Conservation (phyloP, 2,329 filamentous ascomycete species). For the Dothistroma septosporum region DNA sequence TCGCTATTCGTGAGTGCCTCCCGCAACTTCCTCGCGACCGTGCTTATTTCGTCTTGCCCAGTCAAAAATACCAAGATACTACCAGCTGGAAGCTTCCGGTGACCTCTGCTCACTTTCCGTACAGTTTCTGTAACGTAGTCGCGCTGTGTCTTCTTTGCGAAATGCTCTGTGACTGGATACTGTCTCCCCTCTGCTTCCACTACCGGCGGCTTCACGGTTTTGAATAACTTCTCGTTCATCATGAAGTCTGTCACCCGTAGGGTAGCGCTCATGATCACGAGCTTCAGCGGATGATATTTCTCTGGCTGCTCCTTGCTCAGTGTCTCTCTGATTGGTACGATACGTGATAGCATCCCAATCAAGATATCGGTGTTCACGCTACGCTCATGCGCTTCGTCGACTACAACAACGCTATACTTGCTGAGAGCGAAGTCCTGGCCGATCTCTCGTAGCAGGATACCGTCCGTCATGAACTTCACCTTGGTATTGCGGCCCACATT, state of each 20-base stretch:
- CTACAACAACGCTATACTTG: slow-evolving; percentile 90
- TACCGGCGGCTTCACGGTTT: slow-evolving; percentile 63
- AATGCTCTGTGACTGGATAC: slow-evolving; percentile 85
- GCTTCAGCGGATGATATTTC: slow-evolving; percentile 70
- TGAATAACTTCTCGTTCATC: slow-evolving; percentile 75
- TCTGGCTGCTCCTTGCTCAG: slow-evolving; percentile 68
- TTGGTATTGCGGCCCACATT: slow-evolving; percentile 75
- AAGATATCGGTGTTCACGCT: slow-evolving; percentile 97
- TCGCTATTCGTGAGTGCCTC: slow-evolving; percentile 57
- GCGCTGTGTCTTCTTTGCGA: slow-evolving; percentile 72
- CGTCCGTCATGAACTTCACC: slow-evolving; percentile 99
- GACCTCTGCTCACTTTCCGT: slow-evolving; percentile 78
- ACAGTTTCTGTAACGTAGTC: slow-evolving; percentile 92
- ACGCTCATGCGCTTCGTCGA: slow-evolving; percentile 95
- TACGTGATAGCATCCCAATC: slow-evolving; percentile 93
- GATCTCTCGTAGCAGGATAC: slow-evolving; percentile 87
- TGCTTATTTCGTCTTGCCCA: slow-evolving; percentile 83
- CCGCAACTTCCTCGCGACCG: slow-evolving; percentile 75
- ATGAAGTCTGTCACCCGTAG: slow-evolving; percentile 86
- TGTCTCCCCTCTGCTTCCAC: slow-evolving; percentile 89
- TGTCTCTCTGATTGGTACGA: slow-evolving; percentile 76
- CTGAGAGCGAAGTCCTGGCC: slow-evolving; percentile 80
- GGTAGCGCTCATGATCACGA: slow-evolving; percentile 98
- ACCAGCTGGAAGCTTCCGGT: slow-evolving; percentile 83
- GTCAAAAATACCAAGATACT: slow-evolving; percentile 93